These are phyloP conservation scores for Papiliotrema flavescens DNA, from an alignment of 1,284 basidiomycete genomes.

Conservation along the genomic window DNA sequence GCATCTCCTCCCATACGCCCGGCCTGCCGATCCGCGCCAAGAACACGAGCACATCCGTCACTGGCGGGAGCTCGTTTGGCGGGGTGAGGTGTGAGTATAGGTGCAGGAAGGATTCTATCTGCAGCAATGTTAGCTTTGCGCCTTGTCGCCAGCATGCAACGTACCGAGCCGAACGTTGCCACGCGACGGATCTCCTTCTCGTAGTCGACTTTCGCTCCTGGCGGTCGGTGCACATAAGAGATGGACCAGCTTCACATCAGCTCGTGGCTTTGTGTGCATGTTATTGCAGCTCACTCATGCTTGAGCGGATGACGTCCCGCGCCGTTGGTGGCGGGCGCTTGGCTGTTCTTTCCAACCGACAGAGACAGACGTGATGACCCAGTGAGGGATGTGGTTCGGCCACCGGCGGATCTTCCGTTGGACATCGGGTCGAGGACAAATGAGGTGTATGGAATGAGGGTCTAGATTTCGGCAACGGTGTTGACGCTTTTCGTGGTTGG, in stretches of 20 bases:
- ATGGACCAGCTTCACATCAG: conserved; percentile 44
- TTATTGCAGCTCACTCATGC: conserved; percentile 37
- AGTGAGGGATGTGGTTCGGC: conserved; percentile 35
- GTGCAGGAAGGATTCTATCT: conserved; percentile 51
- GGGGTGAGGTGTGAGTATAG: conserved; percentile 49
- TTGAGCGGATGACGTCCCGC: conserved; percentile 43
- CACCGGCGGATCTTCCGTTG: not conserved
- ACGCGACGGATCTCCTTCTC: conserved; percentile 49
- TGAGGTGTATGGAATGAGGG: too few species aligned
- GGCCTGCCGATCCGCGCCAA: conserved; percentile 45
- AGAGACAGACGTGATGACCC: conserved; percentile 43
- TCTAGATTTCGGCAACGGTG: not conserved
- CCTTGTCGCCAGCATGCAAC: conserved; percentile 5
- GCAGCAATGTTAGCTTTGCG: not conserved
- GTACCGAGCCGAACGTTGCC: conserved; percentile 50
- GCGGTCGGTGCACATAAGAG: conserved; percentile 49
- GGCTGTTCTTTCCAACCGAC: conserved; percentile 32
- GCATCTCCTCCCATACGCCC: conserved; percentile 50
- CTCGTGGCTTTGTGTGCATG: not conserved
- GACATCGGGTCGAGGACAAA: too few species aligned
- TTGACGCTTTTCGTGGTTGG: not conserved
- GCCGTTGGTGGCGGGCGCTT: conserved; percentile 12
- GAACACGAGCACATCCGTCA: conserved; percentile 49
- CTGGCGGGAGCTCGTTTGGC: conserved; percentile 45
- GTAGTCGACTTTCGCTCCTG: conserved; percentile 48